Base-by-base conservation (phyloP, 2,329 filamentous ascomycete genomes). In the Fusarium metavorans region DNA sequence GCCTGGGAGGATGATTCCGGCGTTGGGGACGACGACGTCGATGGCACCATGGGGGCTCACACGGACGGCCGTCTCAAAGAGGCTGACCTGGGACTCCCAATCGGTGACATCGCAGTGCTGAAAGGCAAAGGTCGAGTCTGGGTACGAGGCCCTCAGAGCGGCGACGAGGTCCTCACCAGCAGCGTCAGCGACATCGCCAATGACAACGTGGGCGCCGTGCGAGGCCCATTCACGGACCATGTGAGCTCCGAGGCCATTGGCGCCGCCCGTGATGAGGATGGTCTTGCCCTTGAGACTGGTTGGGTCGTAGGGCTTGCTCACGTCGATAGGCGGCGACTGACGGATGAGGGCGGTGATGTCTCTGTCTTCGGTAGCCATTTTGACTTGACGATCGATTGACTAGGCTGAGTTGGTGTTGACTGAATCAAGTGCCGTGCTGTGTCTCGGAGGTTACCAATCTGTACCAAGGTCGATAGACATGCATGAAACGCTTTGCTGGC, bases 1-100 rank as follows among this genome's bases (percentile, higher is more conserved):
- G 52, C 66, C 66, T n/a, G 75, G 68, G 35, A 80, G 68, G 64
- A 86, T 84, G 73, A 93, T 88, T 56, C 92, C 92, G 0, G 92
- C 92, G 78, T 92, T 93, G 70, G 91, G 90, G 54, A 93, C 89
- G 6, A 93, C 91, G 23, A 87, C 84, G 80, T 93, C 90, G 71
- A 93, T 87, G 14, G 87, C 86, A 18, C 87, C 86, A 60, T 88
- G 85, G 0, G 86, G 86, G 69, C 89, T 91, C 64, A 89, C 82
- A 62, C 84, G 83, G 41, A 85, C 83, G 4, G 91, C 91, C 63
- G 86, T 81, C 52, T 89, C 88, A 85, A 94, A 94, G 64, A 93
- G 85, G 32, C 86, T 83, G 54, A 91, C 88, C 78, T 93, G 92
- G 7, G 88, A 89, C 50, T 89, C 83, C 90, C 91, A 94, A 72